These are phyloP conservation scores for Phytopythium oedochilum DNA, from an alignment of 352 stramenopile species.

Conservation along the genomic window DNA sequence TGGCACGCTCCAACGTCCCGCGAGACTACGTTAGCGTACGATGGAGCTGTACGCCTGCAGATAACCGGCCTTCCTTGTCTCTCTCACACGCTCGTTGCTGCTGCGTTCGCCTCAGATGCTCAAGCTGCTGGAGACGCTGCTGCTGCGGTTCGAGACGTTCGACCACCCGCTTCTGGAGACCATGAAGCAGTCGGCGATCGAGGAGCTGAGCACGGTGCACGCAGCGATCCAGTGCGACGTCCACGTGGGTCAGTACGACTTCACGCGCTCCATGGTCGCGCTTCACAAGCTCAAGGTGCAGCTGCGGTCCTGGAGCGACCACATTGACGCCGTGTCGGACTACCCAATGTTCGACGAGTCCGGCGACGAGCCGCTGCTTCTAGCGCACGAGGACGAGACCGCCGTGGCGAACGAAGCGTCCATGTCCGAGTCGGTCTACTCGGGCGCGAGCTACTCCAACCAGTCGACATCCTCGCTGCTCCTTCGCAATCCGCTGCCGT, in stretches of 20 bases:
- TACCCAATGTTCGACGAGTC: constrained; percentile 70
- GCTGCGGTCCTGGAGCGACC: constrained; percentile 66
- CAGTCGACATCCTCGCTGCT: constrained; percentile 20
- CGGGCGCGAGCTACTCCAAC: constrained; percentile 38
- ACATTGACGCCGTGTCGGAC: constrained; percentile 75
- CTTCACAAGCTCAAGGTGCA: constrained; percentile 67
- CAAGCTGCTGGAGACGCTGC: constrained; percentile 47
- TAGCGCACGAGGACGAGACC: constrained; percentile 34
- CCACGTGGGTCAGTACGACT: constrained; percentile 67
- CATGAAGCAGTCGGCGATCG: constrained; percentile 64
- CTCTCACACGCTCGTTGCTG: background rate
- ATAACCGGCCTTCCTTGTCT: too few relatives aligned
- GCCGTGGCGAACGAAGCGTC: constrained; percentile 42
- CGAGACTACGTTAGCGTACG: constrained; percentile 53
- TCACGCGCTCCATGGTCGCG: constrained; percentile 69
- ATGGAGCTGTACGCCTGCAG: too few relatives aligned
- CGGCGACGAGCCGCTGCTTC: constrained; percentile 8
- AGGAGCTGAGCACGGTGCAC: constrained; percentile 64
- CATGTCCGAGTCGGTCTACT: constrained; percentile 65
- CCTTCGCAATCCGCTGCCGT: constrained; percentile 15
- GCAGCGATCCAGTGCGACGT: constrained; percentile 65
- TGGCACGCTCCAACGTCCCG: constrained; percentile 42
- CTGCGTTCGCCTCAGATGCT: constrained; percentile 16
- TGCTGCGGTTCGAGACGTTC: constrained; percentile 53
- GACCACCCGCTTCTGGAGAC: constrained; percentile 66